Base-by-base conservation (phyloP, 495 filamentous ascomycete species). In the Sphaerosporella brunnea region DNA sequence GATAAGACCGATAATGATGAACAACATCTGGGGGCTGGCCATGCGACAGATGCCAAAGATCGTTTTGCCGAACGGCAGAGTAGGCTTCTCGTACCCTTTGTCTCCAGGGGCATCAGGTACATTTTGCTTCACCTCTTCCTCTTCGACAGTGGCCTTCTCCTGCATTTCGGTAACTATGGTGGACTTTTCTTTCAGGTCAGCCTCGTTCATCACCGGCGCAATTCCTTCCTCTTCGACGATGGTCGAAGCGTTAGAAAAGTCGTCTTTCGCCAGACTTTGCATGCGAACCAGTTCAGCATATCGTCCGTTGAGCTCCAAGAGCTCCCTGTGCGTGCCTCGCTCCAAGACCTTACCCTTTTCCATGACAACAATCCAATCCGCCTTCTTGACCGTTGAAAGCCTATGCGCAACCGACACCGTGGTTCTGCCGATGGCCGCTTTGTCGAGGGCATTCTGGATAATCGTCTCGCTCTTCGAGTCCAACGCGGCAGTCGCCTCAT, bases 401-500 rank as follows among this genome's bases (percentile, higher is more conserved):
- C 72, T 58, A 58, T 80, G 75, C 0, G 75, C 73, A 42, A 79
- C 71, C 35, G 62, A 51, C 16, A 70, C 50, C 10, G 60, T 64
- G 7, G 68, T 70, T 18, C 66, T 40, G 3, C 54, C 53, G n/a
- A 36, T 46, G 26, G 26, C 23, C 11, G 53, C 52, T 8, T 53
- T 49, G 20, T 63, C 56, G 18, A 70, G 50, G 1, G 62, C 61
- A 41, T 67, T 64, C 38, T 73, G 71, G 1, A 79, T 66, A 1
- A 68, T 47, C 13, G 52, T 62, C 44, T 77, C 73, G 2, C 58
- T 62, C 1, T 48, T 57, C 3, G 69, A 53, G 61, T 77, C 73
- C 7, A 77, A 62, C 0, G 73, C 65, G 42, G 63, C 67, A 3
- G 74, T 78, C 3, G 74, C 71, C 53, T 78, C 74, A 53, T 78